A percentile compares a stretch with the other conserved stretches of the same genome.
These are phyloP conservation scores for Boletus semigastroideus DNA, from an alignment of 1,284 basidiomycete genomes.

Conservation along the genomic window DNA sequence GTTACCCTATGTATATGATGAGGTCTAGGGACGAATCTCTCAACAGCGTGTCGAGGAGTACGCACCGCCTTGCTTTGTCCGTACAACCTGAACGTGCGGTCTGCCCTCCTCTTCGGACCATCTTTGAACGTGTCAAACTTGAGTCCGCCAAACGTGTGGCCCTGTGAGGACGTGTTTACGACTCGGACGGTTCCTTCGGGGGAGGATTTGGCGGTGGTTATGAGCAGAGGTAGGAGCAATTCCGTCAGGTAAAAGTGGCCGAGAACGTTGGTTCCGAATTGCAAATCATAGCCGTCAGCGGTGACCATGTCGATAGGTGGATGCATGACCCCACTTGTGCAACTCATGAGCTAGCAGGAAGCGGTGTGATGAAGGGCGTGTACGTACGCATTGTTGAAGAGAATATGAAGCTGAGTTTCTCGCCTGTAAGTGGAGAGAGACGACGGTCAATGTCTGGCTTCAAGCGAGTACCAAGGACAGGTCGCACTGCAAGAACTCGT, in stretches of 20 bases:
- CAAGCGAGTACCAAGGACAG: no score
- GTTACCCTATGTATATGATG: slow-evolving; percentile 23
- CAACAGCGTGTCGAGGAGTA: not conserved
- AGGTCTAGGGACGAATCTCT: not conserved
- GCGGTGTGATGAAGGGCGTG: not conserved
- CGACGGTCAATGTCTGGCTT: not conserved
- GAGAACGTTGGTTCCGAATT: slow-evolving; percentile 66
- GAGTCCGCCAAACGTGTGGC: not conserved
- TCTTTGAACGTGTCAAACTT: slow-evolving; percentile 11
- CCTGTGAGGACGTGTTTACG: slow-evolving; percentile 11
- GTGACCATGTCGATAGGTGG: slow-evolving; percentile 46
- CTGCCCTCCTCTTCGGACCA: slow-evolving; percentile 10
- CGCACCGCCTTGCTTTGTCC: slow-evolving; percentile 11
- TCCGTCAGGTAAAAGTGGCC: slow-evolving; percentile 50
- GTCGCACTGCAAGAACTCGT: slow-evolving; percentile 40
- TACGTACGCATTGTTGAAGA: slow-evolving; percentile 52
- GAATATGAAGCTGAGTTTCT: slow-evolving; percentile 48
- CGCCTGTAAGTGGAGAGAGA: slow-evolving; percentile 35
- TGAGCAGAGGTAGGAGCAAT: slow-evolving; percentile 41
- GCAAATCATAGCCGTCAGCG: slow-evolving; percentile 58
- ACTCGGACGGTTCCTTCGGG: slow-evolving; percentile 18
- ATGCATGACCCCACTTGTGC: slow-evolving; percentile 55
- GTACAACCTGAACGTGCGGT: slow-evolving; percentile 4
- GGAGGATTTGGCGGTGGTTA: slow-evolving; percentile 31
- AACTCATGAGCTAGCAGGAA: not conserved